Conservation (phyloP, 345 rosid genomes). For the Citrus sp. region DNA sequence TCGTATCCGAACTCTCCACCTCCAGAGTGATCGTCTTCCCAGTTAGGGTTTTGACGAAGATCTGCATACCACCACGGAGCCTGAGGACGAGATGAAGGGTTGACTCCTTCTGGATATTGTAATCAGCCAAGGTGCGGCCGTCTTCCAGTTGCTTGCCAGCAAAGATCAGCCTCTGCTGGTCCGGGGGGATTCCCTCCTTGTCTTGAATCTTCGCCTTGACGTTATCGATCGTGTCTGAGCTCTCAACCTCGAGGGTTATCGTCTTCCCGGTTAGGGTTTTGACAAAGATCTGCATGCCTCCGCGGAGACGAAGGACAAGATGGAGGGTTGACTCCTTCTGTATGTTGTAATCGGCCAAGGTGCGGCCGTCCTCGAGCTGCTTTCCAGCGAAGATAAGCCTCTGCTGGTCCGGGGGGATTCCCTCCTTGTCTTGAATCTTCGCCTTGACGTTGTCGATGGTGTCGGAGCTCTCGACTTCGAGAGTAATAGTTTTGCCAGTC, state of each 20-base stretch:
- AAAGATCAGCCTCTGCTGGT: constrained; percentile 11
- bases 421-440: constrained; percentile 18
- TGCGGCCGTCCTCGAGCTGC: constrained; percentile 14
- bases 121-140: constrained; percentile 15
- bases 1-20: constrained; percentile 15
- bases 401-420: constrained; percentile 10
- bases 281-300: constrained; percentile 19
- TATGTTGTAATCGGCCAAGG: constrained; percentile 13
- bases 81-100: constrained; percentile 8
- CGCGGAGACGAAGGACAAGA: constrained; percentile 8
- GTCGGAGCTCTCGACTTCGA: constrained; percentile 12
- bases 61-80: constrained; percentile 17
- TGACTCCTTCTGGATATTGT: constrained; percentile 13
- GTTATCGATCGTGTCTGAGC: constrained; percentile 11
- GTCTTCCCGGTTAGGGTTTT: constrained; percentile 17
- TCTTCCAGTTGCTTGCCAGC: constrained; percentile 16
- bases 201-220: constrained; percentile 18
- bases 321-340: constrained; percentile 13
- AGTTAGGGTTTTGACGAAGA: constrained; percentile 8
- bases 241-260: constrained; percentile 11
- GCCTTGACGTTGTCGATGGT: constrained; percentile 18
- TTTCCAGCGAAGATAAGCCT: constrained; percentile 5
- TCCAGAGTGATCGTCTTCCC: constrained; percentile 15
- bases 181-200: constrained; percentile 15
- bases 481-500: constrained; percentile 10